Percentiles rank a stretch among this genome's conserved stretches.
Evolutionary conservation across 148 eudicot species (phyloP).

Genomic region (Spergularia bocconei): DNA sequence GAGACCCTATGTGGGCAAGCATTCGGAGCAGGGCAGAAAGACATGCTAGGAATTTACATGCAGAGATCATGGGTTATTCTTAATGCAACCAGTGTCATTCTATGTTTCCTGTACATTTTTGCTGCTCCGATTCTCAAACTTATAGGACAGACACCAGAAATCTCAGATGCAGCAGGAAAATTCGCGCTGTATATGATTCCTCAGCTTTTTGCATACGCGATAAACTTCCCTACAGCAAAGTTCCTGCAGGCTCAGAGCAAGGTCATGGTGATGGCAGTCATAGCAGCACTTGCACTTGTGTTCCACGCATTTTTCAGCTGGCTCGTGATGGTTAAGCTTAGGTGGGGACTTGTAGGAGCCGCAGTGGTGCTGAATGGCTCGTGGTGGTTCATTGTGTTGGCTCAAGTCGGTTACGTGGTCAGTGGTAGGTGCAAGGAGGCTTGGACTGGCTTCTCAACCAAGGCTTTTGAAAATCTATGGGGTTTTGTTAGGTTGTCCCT

Average conservation of each 20-base stretch:
- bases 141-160: constrained; percentile 48
- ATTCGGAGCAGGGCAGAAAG: constrained; percentile 54
- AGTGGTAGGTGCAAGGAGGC: constrained; percentile 44
- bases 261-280: constrained; percentile 51
- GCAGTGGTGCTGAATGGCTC: constrained; percentile 57
- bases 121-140: constrained; percentile 48
- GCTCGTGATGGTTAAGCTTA: constrained; percentile 54
- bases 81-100: constrained; percentile 26
- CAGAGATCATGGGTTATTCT: constrained; percentile 74
- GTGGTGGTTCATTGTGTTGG: constrained; percentile 63
- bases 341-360: constrained; percentile 67
- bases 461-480: constrained; percentile 47
- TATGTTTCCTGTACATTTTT: constrained; percentile 48
- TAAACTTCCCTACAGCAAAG: constrained; percentile 68
- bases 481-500: constrained; percentile 50
- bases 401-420: constrained; percentile 43
- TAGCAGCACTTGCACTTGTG: constrained; percentile 45
- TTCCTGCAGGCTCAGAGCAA: constrained; percentile 81
- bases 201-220: constrained; percentile 59
- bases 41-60: constrained; percentile 67
- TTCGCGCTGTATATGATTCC: constrained; percentile 70
- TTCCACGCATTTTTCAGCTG: constrained; percentile 51
- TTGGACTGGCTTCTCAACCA: constrained; percentile 54
- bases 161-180: constrained; percentile 58
- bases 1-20: constrained; percentile 82